Evolutionary conservation across 768 basidiomycete species (phyloP).

Genomic region (Podaxis mareebaensis): DNA sequence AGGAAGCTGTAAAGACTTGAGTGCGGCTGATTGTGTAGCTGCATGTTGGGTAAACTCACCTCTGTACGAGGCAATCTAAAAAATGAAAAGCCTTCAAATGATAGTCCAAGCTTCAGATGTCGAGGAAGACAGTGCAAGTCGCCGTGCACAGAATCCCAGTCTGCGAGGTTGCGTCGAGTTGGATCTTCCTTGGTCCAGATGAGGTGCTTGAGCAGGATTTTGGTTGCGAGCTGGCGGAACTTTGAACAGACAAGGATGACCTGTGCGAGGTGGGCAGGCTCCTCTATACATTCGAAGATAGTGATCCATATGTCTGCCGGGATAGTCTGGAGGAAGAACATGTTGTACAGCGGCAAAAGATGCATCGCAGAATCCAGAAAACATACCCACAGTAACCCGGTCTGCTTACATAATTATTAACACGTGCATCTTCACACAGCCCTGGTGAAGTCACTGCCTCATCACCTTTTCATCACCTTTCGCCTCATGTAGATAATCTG

Average conservation of each 20-base stretch:
- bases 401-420: slow-evolving; percentile 7
- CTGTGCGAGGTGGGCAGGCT: slow-evolving; percentile 22
- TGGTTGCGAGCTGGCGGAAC: slow-evolving; percentile 26
- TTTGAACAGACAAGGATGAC: slow-evolving; percentile 26
- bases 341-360: slow-evolving; percentile 13
- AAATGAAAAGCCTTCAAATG: slow-evolving; percentile 20
- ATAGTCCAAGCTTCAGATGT: slow-evolving; percentile 24
- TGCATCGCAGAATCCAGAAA: slow-evolving; percentile 12
- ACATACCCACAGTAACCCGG: slow-evolving; percentile 17
- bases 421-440: background rate
- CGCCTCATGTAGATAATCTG: background rate
- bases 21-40: background rate
- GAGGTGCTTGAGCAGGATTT: slow-evolving; percentile 26
- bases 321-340: slow-evolving; percentile 20
- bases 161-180: slow-evolving; percentile 23
- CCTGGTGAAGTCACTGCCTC: background rate
- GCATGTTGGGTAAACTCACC: background rate
- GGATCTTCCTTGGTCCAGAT: slow-evolving; percentile 24
- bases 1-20: slow-evolving; percentile 1
- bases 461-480: background rate
- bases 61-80: background rate
- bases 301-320: slow-evolving; percentile 34
- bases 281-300: slow-evolving; percentile 26
- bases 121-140: slow-evolving; percentile 20
- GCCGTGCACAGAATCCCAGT: slow-evolving; percentile 23